Base-by-base conservation (phyloP, 305 asterid genomes). In the Andrographis paniculata region DNA sequence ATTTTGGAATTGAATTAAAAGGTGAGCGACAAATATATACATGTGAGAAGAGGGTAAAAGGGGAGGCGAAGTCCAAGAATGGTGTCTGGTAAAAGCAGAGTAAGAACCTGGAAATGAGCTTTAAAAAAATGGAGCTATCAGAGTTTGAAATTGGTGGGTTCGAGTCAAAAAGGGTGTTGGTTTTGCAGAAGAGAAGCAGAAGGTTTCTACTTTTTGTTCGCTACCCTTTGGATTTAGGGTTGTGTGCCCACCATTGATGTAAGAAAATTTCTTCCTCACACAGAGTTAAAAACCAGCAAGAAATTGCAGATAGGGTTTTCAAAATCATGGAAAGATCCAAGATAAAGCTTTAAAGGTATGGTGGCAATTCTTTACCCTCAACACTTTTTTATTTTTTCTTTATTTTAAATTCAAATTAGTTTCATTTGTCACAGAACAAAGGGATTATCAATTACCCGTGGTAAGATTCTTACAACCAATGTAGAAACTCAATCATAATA, bases 191-290 rank as follows among this genome's bases (percentile, higher is more conserved):
- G 61, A 56, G 63, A 56, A 65, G 60, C 48, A 68, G 52, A 17
- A 16, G 48, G 48, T 48, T 63, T 61, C 77, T 69, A 64, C 74
- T 68, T 74, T 79, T 79, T 72, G 77, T 74, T 74, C 66, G 56
- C 63, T 64, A 49, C 45, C 65, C 42, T 44, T 74, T 53, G 24
- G 48, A 52, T 61, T 68, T 66, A 40, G 74, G 64, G 71, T 49
- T 53, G 62, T 43, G 68, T 54, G 64, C 59, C 69, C 2, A 13
- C n/a, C 38, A 33, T 7, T 7, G 8, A 24, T 24, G 49, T 47
- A 42, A 24, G 2, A 54, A 56, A 59, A 53, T 56, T 16, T 64
- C 67, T 64, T 8, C 8, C 44, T 31, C 65, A 46, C 53, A 24
- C 66, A 50, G 56, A 61, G 46, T 45, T 19, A 54, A 60, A 63